phyloP scores from a whole-genome alignment of 2,329 filamentous ascomycete genomes.

The Eurotiales sp. region DNA sequence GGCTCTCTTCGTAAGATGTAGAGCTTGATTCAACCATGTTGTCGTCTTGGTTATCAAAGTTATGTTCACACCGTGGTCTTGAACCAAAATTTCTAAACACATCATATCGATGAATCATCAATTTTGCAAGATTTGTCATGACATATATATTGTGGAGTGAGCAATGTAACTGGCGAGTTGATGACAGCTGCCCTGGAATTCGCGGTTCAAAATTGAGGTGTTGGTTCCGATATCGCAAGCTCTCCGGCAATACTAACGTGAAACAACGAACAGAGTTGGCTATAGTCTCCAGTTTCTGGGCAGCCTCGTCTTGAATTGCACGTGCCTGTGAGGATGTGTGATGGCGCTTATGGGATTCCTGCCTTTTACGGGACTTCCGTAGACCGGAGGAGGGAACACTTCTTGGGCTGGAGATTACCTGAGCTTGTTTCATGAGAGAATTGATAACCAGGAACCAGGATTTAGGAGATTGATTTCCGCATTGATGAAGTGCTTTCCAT shows the following conservation, averaged over 20 bases:
- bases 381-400: conserved; percentile 17
- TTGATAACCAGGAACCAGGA: conserved; percentile 39
- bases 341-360: neutral
- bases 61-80: neutral
- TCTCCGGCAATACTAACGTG: conserved; percentile 25
- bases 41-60: neutral
- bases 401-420: conserved; percentile 28
- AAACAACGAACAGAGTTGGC: conserved; percentile 31
- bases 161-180: conserved; percentile 24
- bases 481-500: conserved; percentile 29
- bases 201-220: conserved; percentile 26
- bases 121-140: conserved; percentile 31
- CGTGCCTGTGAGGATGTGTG: neutral
- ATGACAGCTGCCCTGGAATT: conserved; percentile 11
- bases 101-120: conserved; percentile 33
- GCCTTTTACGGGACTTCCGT: conserved; percentile 3
- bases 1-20: conserved; percentile 4
- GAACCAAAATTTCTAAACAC: conserved; percentile 21
- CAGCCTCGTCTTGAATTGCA: conserved; percentile 15
- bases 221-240: conserved; percentile 28
- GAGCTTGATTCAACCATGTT: neutral
- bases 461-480: conserved; percentile 31
- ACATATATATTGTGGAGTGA: conserved; percentile 31
- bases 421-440: conserved; percentile 38
- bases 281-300: conserved; percentile 26